These are phyloP conservation scores for Epichloe festucae DNA, from an alignment of 2,329 filamentous ascomycete genomes.

Conservation along the genomic window DNA sequence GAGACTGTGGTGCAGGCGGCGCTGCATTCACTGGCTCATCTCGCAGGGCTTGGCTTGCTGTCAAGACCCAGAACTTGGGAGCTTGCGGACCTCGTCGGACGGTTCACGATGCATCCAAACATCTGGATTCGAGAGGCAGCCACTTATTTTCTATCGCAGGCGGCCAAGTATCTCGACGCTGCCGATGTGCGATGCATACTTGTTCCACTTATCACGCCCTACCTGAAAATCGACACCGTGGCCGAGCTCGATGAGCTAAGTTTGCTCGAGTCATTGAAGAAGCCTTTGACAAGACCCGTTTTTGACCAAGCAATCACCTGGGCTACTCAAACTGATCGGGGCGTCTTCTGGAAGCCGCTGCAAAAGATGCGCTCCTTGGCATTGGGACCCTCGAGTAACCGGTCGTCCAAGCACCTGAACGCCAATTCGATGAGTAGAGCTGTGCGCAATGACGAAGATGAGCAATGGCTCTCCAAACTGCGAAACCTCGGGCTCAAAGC, in stretches of 20 bases:
- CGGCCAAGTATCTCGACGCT: constrained; percentile 59
- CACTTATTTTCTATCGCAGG: constrained; percentile 66
- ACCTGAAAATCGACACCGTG: constrained; percentile 60
- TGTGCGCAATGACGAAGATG: constrained; percentile 79
- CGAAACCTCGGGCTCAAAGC: constrained; percentile 67
- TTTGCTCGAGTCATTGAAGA: constrained; percentile 71
- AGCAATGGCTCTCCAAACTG: constrained; percentile 78
- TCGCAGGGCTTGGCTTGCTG: constrained; percentile 78
- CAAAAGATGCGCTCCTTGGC: constrained; percentile 51
- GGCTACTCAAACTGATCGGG: constrained; percentile 69
- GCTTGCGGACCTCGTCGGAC: constrained; percentile 66
- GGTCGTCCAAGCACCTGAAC: constrained; percentile 43
- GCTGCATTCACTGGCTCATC: constrained; percentile 72
- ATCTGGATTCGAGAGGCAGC: constrained; percentile 89
- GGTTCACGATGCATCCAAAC: constrained; percentile 89
- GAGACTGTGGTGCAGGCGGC: constrained; percentile 90
- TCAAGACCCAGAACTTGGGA: constrained; percentile 80
- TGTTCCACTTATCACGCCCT: constrained; percentile 66
- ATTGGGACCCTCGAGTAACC: constrained; percentile 46
- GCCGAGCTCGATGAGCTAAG: constrained; percentile 55
- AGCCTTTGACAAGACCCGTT: constrained; percentile 63
- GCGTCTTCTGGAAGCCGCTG: constrained; percentile 75
- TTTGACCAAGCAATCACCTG: constrained; percentile 79
- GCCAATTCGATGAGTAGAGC: constrained; percentile 48
- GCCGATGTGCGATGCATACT: constrained; percentile 79